Percentiles rank a stretch among this genome's conserved stretches.
These are phyloP conservation scores for Gigaspora rosea DNA, from an alignment of 192 early-diverging fungal species.

Conservation along the genomic window DNA sequence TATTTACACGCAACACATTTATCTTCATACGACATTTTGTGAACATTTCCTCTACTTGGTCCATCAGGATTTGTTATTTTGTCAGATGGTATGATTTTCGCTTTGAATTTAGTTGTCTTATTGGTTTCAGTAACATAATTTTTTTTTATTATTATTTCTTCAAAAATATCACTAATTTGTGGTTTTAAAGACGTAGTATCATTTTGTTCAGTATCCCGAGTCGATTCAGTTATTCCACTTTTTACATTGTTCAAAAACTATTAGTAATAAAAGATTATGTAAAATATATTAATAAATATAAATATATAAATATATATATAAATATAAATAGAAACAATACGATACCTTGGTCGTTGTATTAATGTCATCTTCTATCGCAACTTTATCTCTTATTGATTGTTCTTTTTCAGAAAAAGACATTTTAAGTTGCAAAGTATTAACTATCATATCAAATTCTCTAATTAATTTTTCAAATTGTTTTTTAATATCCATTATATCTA, in stretches of 20 bases:
- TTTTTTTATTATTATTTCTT: background rate
- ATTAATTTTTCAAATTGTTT: background rate
- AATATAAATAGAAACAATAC: background rate
- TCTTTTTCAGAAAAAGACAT: constrained; percentile 10
- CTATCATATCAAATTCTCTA: background rate
- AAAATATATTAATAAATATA: background rate
- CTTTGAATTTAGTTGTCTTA: background rate
- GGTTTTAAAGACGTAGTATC: background rate
- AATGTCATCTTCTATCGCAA: background rate
- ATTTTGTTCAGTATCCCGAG: background rate
- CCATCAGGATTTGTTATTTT: background rate
- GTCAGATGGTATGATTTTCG: background rate
- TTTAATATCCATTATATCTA: background rate
- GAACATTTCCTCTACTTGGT: background rate
- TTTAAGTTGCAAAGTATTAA: background rate
- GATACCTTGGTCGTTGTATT: background rate
- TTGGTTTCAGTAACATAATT: background rate
- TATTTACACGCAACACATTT: constrained; percentile 6
- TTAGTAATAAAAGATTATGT: background rate
- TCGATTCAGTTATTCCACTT: background rate
- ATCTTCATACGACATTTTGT: background rate
- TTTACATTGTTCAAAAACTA: background rate
- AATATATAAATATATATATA: background rate
- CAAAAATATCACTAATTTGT: background rate
- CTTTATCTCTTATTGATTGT: background rate